Evolutionary conservation across 805 yeast genomes (phyloP).

Genomic region (Wickerhamiella allomyrinae): DNA sequence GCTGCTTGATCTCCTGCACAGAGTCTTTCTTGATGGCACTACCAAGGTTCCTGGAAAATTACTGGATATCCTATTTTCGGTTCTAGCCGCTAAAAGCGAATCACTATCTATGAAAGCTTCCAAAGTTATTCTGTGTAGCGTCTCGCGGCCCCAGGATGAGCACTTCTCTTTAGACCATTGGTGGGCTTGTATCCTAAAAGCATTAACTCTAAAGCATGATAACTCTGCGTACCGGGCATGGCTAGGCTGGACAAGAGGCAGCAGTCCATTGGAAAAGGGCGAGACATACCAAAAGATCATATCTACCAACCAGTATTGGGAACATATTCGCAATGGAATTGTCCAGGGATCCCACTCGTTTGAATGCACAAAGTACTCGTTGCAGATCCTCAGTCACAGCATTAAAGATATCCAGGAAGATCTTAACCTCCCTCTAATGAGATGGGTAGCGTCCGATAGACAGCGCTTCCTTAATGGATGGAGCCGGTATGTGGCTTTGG

Average conservation of each 20-base stretch:
- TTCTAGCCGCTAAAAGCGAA: not conserved
- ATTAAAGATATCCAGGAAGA: not conserved
- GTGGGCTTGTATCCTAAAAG: not conserved
- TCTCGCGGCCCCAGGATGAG: not conserved
- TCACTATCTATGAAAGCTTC: not conserved
- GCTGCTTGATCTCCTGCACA: not conserved
- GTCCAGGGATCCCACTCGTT: not conserved
- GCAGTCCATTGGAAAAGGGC: not conserved
- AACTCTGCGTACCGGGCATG: not conserved
- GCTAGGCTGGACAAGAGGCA: not conserved
- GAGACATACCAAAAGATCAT: not conserved
- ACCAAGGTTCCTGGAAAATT: not conserved
- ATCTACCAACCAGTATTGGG: not conserved
- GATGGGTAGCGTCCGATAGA: not conserved
- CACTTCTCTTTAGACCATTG: not conserved
- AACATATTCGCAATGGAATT: not conserved
- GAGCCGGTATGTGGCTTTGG: constrained; percentile 59
- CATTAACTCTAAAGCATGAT: not conserved
- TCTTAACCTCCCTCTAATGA: not conserved
- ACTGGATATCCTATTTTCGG: not conserved
- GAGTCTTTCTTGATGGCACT: not conserved
- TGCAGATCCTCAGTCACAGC: not conserved
- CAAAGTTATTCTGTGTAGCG: not conserved
- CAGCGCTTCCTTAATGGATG: constrained; percentile 32
- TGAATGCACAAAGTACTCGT: constrained; percentile 1